Base-by-base conservation (phyloP, 164 flowering plant genomes). In the Umbellularia californica region DNA sequence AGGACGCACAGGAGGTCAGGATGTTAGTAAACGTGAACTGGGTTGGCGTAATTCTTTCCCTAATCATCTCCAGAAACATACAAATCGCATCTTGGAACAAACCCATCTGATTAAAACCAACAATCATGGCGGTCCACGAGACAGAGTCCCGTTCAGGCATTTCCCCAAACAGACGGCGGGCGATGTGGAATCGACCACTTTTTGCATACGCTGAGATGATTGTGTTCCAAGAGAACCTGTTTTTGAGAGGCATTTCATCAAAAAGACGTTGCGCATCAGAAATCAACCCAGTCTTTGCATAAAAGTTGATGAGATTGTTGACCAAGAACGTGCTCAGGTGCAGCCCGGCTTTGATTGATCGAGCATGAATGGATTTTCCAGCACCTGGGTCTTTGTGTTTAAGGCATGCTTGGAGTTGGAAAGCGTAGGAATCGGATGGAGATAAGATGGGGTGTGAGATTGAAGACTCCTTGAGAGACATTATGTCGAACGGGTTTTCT, bases 51-150 rank as follows among this genome's bases (percentile, higher is more conserved):
- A 85, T 78, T 58, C 82, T 58, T 41, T 20, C 70, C 10, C 58
- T 70, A 60, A 92, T 71, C 98, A 94, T 91, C 68, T 86, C 87
- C 15, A 75, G 17, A 75, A 94, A 90, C 85, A 85, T 72, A 41
- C 60, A 65, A 24, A 90, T 77, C 0, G 94, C 92, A 6, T 68
- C 79, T 20, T 50, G 72, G 77, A 82, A 90, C 64, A 73, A 73
- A 76, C 91, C 92, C 79, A 80, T 77, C n/a, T 80, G 85, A 68
- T 87, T 88, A 79, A 88, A 87, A 23, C 95, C 93, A 69, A 86
- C 90, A 14, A 94, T 89, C 92, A 94, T 83, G 0, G 90, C 76
- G 52, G 97, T 89, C 95, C 94, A 94, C 0, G 98, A 88, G 75
- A 94, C 93, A 10, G 97, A 89, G 73, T 94, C 95, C 12, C 83